Evolutionary conservation across 2,329 filamentous ascomycete genomes (phyloP).

Genomic region (Aspergillus pseudoterreus): DNA sequence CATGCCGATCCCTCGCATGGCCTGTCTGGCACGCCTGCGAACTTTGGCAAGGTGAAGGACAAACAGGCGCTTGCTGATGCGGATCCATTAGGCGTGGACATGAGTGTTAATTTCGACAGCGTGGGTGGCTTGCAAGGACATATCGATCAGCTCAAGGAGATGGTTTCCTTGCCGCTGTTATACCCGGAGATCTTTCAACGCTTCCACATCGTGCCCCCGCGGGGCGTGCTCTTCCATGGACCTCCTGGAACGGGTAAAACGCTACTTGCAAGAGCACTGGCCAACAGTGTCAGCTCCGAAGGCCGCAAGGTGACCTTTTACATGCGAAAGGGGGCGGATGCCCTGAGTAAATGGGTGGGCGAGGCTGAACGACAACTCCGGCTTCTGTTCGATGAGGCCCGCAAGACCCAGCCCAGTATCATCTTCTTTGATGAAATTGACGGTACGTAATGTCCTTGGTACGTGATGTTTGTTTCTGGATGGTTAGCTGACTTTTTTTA

Average conservation of each 20-base stretch:
- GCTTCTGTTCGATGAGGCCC: slow-evolving; percentile 89
- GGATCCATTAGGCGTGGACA: slow-evolving; percentile 88
- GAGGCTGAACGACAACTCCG: slow-evolving; percentile 95
- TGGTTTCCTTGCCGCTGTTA: slow-evolving; percentile 89
- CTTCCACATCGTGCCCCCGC: slow-evolving; percentile 89
- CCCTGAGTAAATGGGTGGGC: slow-evolving; percentile 97
- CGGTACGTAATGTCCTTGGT: slow-evolving; percentile 47
- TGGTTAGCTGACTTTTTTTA: slow-evolving; percentile 15
- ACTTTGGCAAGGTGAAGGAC: slow-evolving; percentile 90
- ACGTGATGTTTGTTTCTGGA: neutral
- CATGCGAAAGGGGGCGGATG: slow-evolving; percentile 98
- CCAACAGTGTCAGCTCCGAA: slow-evolving; percentile 82
- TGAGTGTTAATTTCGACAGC: slow-evolving; percentile 88
- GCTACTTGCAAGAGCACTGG: slow-evolving; percentile 85
- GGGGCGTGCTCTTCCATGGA: slow-evolving; percentile 94
- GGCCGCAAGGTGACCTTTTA: slow-evolving; percentile 97
- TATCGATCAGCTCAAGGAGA: slow-evolving; percentile 96
- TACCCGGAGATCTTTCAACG: slow-evolving; percentile 92
- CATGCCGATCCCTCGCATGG: slow-evolving; percentile 56
- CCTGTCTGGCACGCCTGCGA: slow-evolving; percentile 64
- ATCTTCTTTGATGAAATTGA: slow-evolving; percentile 99
- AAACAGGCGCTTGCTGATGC: slow-evolving; percentile 88
- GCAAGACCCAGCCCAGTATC: slow-evolving; percentile 94
- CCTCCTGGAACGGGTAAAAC: slow-evolving; percentile 98
- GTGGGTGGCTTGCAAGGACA: slow-evolving; percentile 90